These are phyloP conservation scores for Gossypium anomalum DNA, from an alignment of 345 rosid species.

Conservation along the genomic window DNA sequence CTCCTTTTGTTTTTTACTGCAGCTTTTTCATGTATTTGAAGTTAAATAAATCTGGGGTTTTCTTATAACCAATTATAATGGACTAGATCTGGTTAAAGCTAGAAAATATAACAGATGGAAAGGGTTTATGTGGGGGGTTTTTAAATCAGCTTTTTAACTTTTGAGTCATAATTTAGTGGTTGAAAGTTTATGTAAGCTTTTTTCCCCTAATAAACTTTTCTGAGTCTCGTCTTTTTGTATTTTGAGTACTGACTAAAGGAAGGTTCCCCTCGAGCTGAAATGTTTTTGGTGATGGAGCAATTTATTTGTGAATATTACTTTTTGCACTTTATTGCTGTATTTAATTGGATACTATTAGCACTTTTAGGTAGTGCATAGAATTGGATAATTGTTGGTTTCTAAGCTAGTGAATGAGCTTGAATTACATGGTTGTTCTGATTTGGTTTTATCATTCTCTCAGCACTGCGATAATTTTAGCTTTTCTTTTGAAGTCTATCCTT, in stretches of 20 bases:
- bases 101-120: slow-evolving; percentile 16
- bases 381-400: slow-evolving; percentile 3
- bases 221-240: slow-evolving; percentile 32
- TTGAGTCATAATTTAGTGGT: slow-evolving; percentile 32
- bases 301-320: slow-evolving; percentile 12
- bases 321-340: slow-evolving; percentile 12
- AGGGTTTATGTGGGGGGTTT: not conserved
- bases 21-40: not conserved
- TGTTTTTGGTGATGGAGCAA: slow-evolving; percentile 18
- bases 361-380: not conserved
- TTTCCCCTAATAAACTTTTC: slow-evolving; percentile 31
- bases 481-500: not conserved
- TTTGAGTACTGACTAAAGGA: slow-evolving; percentile 23
- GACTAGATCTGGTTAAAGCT: slow-evolving; percentile 32
- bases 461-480: not conserved
- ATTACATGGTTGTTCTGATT: not conserved
- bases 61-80: slow-evolving; percentile 15
- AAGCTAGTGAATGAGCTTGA: slow-evolving; percentile 5
- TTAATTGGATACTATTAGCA: not conserved
- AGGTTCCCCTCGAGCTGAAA: slow-evolving; percentile 23
- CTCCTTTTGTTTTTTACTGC: slow-evolving; percentile 26
- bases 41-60: slow-evolving; percentile 20
- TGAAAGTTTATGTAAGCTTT: slow-evolving; percentile 41
- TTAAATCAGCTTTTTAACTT: slow-evolving; percentile 16
- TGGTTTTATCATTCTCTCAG: not conserved